Conservation (phyloP, 2,329 filamentous ascomycete species). For the Botryotinia convoluta region DNA sequence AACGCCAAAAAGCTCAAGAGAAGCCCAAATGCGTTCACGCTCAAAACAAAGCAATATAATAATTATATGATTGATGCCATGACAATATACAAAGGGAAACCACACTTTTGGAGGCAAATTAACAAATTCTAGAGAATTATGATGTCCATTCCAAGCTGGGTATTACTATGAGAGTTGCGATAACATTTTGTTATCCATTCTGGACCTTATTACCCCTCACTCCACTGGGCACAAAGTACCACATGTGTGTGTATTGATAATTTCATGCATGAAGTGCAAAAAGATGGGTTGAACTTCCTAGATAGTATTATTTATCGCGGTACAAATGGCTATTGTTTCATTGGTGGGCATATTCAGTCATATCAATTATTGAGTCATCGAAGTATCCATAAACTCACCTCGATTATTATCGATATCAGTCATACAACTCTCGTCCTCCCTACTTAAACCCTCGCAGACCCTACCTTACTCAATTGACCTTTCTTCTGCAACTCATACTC, state of each 20-base stretch:
- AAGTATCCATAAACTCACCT: background rate
- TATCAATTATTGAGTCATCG: constrained; percentile 3
- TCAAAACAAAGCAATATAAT: background rate
- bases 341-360: background rate
- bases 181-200: background rate
- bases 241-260: too few species aligned
- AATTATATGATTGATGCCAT: background rate
- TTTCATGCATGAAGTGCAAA: background rate
- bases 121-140: background rate
- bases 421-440: background rate
- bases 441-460: background rate
- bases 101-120: fast-evolving
- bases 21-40: background rate
- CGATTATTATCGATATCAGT: background rate
- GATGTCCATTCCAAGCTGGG: too few species aligned
- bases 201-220: background rate
- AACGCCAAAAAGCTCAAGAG: too few species aligned
- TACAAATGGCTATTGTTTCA: background rate
- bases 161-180: background rate
- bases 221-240: background rate
- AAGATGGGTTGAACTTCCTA: background rate
- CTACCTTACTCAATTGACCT: background rate
- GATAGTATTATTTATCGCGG: background rate
- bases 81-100: background rate
- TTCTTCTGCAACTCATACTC: background rate